A percentile compares a stretch with the other conserved stretches of the same genome.
phyloP scores from a whole-genome alignment of 768 basidiomycete species.

The Paxillus involutus region DNA sequence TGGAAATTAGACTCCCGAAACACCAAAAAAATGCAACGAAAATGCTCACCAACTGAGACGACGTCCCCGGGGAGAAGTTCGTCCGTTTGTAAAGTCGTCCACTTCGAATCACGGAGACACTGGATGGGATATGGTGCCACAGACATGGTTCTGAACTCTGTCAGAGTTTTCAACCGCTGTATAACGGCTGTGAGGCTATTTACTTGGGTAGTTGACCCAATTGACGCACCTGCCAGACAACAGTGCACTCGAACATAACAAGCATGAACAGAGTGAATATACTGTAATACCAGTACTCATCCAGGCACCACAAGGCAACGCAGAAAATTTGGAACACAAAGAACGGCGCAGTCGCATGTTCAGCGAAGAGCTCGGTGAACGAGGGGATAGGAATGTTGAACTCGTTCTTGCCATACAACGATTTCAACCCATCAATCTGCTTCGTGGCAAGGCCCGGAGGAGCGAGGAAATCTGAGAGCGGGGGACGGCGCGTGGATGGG shows the following conservation, averaged over 20 bases:
- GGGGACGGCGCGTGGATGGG: constrained; percentile 72
- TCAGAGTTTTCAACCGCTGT: constrained; percentile 89
- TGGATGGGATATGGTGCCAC: constrained; percentile 87
- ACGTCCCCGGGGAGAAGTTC: constrained; percentile 91
- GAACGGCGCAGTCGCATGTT: constrained; percentile 98
- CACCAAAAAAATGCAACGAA: no score
- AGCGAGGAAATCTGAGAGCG: constrained; percentile 62
- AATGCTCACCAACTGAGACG: constrained; percentile 69
- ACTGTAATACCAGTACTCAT: constrained; percentile 99
- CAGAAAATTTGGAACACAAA: constrained; percentile 99
- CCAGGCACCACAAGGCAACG: constrained; percentile 94
- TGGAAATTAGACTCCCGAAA: constrained; percentile 6
- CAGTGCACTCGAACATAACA: constrained; percentile 96
- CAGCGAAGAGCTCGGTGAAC: constrained; percentile 86
- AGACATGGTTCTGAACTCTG: constrained; percentile 97
- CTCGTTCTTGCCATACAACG: constrained; percentile 88
- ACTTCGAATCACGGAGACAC: constrained; percentile 76
- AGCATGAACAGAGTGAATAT: constrained; percentile 99
- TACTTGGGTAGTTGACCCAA: not conserved
- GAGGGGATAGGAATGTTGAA: constrained; percentile 97
- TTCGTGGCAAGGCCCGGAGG: constrained; percentile 54
- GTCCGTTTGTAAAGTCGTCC: constrained; percentile 81
- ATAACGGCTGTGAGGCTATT: not conserved
- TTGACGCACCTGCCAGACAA: constrained; percentile 88
- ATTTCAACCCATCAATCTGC: constrained; percentile 50